Evolutionary conservation across 768 basidiomycete species (phyloP), one percentile per base, ranked within the genome.

Genomic region (Coprinellus micaceus): DNA sequence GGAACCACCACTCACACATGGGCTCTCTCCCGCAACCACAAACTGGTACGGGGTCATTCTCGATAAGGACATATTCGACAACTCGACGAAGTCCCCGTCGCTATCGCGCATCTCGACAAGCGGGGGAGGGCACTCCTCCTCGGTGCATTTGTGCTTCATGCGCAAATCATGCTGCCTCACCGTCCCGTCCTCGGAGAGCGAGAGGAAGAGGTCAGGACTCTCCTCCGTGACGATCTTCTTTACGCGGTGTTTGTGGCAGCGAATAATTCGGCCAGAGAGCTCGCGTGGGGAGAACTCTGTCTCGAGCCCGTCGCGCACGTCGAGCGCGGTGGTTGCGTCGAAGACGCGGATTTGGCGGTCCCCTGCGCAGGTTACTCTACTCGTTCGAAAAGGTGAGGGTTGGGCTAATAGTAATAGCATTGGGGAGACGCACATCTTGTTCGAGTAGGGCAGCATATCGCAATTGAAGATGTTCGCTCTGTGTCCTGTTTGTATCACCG

Each of bases 101-200:
- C 33, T 51, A 67, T 85, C 76, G 50, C 79, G 76, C 37, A 90
- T 69, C 59, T 79, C 78, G 19, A 91, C 79, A 15, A 96, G 74
- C 1, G 91, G 86, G 17, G 84, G 73, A 22, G 91, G 86, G 66
- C 93, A 96, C 10, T 73, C 65, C 11, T 68, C 72, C 15, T 66
- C 61, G 26, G 69, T 60, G 70, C 93, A 96, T n/a, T 69, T 69
- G 68, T 95, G 89, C 13, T 78, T 70, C 10, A 79, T 79, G 51
- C 93, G 77, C 43, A 95, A 70, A 66, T 96, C 93, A 66, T 95
- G 93, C 65, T 94, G 92, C 24, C 93, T 81, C 10, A 94, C 91
- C 26, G 86, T 80, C 3, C 91, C 92, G 70, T 96, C 93, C 87
- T 91, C 89, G n/a, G 82, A 78, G n/a, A 89, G 85, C 0, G 90